Conservation (phyloP, 805 yeast species). For the Myxozyma kluyveri region DNA sequence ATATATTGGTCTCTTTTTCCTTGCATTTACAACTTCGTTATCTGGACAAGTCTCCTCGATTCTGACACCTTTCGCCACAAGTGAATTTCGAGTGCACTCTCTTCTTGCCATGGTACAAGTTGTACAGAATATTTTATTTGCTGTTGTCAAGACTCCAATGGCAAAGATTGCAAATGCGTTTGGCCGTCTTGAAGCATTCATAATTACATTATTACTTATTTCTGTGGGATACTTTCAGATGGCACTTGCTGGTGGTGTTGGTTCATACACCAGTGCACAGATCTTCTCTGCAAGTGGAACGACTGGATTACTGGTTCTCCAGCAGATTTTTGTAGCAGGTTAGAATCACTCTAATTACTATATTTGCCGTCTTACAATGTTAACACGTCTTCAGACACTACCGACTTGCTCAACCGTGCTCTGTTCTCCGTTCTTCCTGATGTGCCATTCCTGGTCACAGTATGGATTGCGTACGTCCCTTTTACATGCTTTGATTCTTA, state of each 20-base stretch:
- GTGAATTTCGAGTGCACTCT: constrained; percentile 43
- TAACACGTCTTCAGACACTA: constrained; percentile 35
- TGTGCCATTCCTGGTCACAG: constrained; percentile 44
- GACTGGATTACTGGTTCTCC: constrained; percentile 41
- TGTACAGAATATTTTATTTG: constrained; percentile 43
- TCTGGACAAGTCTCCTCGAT: constrained; percentile 31
- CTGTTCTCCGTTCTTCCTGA: constrained; percentile 40
- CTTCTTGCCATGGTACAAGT: constrained; percentile 43
- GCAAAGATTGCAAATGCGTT: constrained; percentile 45
- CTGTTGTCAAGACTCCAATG: constrained; percentile 43
- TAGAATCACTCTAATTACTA: not conserved
- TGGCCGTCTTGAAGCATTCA: constrained; percentile 44
- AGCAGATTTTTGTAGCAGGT: constrained; percentile 37
- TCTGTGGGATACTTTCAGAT: constrained; percentile 42
- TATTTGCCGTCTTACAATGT: too few species aligned
- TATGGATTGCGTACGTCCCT: constrained; percentile 47
- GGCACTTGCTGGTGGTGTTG: constrained; percentile 41
- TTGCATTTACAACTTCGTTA: constrained; percentile 31
- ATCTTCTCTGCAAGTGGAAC: constrained; percentile 42
- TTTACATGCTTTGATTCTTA: too few species aligned
- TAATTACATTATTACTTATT: constrained; percentile 37
- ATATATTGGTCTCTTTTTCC: constrained; percentile 28
- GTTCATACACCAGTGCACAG: constrained; percentile 41
- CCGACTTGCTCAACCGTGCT: constrained; percentile 44
- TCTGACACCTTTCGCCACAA: constrained; percentile 43